phyloP scores from a whole-genome alignment of 2,329 filamentous ascomycete genomes.

The Cadophora sp. region DNA sequence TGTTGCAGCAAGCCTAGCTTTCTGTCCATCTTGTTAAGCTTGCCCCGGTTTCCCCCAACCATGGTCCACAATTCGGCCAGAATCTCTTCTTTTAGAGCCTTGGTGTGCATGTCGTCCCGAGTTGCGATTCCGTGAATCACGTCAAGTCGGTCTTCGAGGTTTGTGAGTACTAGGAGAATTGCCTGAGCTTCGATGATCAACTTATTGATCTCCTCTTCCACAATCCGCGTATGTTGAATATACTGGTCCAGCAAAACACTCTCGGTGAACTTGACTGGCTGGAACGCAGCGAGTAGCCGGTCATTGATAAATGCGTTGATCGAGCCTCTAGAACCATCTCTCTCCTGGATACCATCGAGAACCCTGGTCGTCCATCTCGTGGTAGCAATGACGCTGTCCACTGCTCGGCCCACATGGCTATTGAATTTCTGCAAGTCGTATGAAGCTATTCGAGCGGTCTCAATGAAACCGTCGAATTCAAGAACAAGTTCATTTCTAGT shows the following conservation, averaged over 20 bases:
- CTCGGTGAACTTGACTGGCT: conserved; percentile 64
- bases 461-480: conserved; percentile 79
- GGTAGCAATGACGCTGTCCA: conserved; percentile 77
- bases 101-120: conserved; percentile 65
- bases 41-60: conserved; percentile 71
- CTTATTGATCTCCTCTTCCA: conserved; percentile 71
- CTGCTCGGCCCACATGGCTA: conserved; percentile 73
- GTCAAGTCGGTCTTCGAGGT: conserved; percentile 72
- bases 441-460: conserved; percentile 68
- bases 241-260: conserved; percentile 75
- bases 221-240: conserved; percentile 71
- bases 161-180: conserved; percentile 68
- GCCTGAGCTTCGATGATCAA: conserved; percentile 75
- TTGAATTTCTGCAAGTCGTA: conserved; percentile 78
- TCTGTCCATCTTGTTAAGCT: conserved; percentile 64
- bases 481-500: conserved; percentile 71
- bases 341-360: conserved; percentile 44
- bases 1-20: conserved; percentile 70
- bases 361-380: conserved; percentile 75
- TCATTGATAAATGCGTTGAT: conserved; percentile 53
- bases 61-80: conserved; percentile 76
- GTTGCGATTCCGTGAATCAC: conserved; percentile 73
- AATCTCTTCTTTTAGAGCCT: conserved; percentile 67
- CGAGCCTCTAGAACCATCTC: conserved; percentile 38
- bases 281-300: conserved; percentile 65